Percentiles rank a stretch among this genome's conserved stretches.
Conservation (phyloP, 768 basidiomycete species). For the Mycena epipterygia region DNA sequence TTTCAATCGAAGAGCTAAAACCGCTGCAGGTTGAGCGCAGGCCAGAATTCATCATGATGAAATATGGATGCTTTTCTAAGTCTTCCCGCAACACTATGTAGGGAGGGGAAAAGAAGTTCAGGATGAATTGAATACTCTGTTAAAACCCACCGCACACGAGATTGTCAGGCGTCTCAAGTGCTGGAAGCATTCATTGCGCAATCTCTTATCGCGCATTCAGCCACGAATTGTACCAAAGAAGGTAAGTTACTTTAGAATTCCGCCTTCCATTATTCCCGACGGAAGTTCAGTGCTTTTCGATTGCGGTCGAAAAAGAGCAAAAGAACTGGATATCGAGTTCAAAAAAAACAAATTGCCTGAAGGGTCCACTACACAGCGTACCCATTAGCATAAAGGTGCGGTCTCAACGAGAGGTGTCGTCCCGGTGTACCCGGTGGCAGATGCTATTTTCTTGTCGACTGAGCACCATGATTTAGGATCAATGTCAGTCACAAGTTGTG, state of each 20-base stretch:
- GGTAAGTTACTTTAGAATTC: slow-evolving; percentile 46
- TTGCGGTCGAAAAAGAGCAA: slow-evolving; percentile 60
- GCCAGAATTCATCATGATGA: too few species aligned
- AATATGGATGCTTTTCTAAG: too few species aligned
- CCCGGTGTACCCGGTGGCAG: slow-evolving; percentile 43
- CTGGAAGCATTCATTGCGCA: slow-evolving; percentile 60
- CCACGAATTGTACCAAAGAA: slow-evolving; percentile 71
- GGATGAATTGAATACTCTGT: too few species aligned
- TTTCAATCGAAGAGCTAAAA: too few species aligned
- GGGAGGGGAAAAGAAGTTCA: too few species aligned
- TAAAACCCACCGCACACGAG: slow-evolving; percentile 52
- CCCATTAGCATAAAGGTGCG: slow-evolving; percentile 70
- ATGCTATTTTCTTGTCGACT: background rate
- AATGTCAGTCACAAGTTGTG: slow-evolving; percentile 12
- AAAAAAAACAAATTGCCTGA: slow-evolving; percentile 52
- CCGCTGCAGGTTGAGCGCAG: too few species aligned
- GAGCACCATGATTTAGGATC: slow-evolving; percentile 19
- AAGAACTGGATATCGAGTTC: slow-evolving; percentile 62
- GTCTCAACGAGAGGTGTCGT: too few species aligned
- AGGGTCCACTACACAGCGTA: slow-evolving; percentile 70
- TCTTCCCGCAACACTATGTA: too few species aligned
- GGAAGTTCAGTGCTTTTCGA: slow-evolving; percentile 62
- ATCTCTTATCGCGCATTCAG: slow-evolving; percentile 57
- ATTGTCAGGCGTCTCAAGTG: slow-evolving; percentile 60
- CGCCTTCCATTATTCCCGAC: background rate